Evolutionary conservation across 768 basidiomycete genomes (phyloP), one percentile per base, ranked within the genome.

Genomic region (Saitozyma sp.): DNA sequence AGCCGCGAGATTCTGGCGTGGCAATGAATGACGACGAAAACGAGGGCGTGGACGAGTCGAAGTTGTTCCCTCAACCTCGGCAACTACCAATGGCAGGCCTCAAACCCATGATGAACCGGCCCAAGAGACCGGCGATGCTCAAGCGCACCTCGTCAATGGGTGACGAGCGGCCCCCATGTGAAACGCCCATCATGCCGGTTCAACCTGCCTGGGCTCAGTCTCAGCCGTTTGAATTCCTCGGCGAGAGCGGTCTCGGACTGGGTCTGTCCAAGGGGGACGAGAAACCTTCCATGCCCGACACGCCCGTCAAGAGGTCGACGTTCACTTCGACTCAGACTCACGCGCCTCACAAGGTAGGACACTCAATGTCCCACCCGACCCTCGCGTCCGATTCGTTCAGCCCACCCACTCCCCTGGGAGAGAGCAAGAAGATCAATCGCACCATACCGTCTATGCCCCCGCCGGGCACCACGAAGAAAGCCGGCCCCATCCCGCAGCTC

Each of bases 241-340:
- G 74, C 20, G 71, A 71, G 20, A 57, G 50, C 42, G 68, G 58
- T 9, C 57, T 65, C 38, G 60, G 51, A 0, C 11, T 68, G 39
- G 63, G 62, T 43, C 17, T 69, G 6, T 37, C 55, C n/a, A 20
- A 39, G 14, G 64, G 49, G 9, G 74, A 73, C 9, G 64, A 58
- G n/a, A 75, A 74, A 52, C 64, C 62, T 3, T 60, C 55, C 45
- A 79, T 79, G 78, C 78, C 78, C 7, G 78, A 67, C 54, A 79
- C 78, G 13, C 78, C 78, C 0, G 76, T 78, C 46, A 79, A 79
- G 67, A 71, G 69, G 60, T 51, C 40, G 54, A 68, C 43, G 11
- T 46, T 46, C 29, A 29, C 29, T 29, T 29, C 29, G 29, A 29
- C 29, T 29, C 29, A 29, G 29, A 29, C 29, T 29, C 29, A 29